phyloP scores from a whole-genome alignment of 176 grass and related monocot species.

The Triticum timopheevii region DNA sequence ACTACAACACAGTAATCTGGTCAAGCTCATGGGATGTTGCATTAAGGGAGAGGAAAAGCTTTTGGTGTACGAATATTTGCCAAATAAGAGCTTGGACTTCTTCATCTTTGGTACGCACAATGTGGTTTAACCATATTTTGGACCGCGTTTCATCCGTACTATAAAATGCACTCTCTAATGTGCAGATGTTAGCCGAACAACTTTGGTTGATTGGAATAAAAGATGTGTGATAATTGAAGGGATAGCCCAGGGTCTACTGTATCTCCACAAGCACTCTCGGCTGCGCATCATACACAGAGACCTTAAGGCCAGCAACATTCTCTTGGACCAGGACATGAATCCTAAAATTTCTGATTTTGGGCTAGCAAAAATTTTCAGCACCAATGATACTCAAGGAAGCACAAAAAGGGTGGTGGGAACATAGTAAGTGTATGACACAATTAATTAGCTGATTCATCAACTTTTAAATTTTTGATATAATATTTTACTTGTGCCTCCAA shows the following conservation, averaged over 20 bases:
- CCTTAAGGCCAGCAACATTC: constrained; percentile 41
- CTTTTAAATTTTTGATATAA: not conserved
- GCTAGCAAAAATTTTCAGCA: constrained; percentile 25
- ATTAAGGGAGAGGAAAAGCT: constrained; percentile 30
- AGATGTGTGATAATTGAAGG: constrained; percentile 15
- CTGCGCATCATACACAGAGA: constrained; percentile 23
- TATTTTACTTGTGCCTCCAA: not conserved
- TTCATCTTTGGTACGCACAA: constrained; percentile 25
- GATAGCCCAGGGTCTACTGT: constrained; percentile 40
- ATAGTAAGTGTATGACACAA: constrained; percentile 24
- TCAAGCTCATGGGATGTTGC: constrained; percentile 13
- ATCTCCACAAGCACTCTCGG: constrained; percentile 37
- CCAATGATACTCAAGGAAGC: constrained; percentile 30
- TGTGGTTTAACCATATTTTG: not conserved
- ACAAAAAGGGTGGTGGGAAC: constrained; percentile 39
- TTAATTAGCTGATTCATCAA: not conserved
- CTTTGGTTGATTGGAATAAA: constrained; percentile 28
- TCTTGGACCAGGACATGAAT: constrained; percentile 36
- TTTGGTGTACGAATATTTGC: constrained; percentile 31
- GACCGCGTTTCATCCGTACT: not conserved
- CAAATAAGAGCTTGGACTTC: constrained; percentile 36
- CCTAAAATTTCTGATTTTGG: constrained; percentile 51
- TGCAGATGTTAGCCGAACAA: constrained; percentile 18
- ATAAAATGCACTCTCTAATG: not conserved
- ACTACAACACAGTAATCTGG: constrained; percentile 32